Base-by-base conservation (phyloP, 202 grass and related monocot species). In the Schoenoplectus triqueter region DNA sequence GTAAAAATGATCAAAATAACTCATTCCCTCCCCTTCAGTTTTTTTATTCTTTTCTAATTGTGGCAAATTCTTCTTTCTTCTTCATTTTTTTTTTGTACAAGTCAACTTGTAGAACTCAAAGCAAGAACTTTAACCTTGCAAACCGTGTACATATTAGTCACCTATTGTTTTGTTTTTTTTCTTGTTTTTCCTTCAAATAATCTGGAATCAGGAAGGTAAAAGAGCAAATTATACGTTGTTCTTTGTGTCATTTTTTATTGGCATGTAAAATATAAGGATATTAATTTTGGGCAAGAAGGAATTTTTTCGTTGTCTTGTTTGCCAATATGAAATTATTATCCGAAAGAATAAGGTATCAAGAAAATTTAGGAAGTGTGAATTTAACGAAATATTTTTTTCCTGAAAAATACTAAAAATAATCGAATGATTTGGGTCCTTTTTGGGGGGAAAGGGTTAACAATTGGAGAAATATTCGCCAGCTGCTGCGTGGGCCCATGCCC, bases 391-490 rank as follows among this genome's bases (percentile, higher is more conserved):
- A 39, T 14, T 77, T 0, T 52, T 76, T 10, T 31, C 6, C 9
- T 39, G 6, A 75, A 44, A 49, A 72, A 9, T 17, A 18, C 13
- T 71, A 71, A 18, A 21, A 52, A 52, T 11, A 46, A 7, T 11
- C 15, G 41, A 69, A 46, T 46, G 7, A 3, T 47, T 47, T 47
- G 57, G 15, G 14, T 2, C 15, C 5, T n/a, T 31, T 14, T 21
- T 22, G 1, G 9, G n/a, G 7, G 7, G 1, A 56, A 8, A 54
- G 6, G 14, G 1, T 15, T 6, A 77, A 40, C 4, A 77, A 59
- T 42, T 39, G 17, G 21, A 59, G 22, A 78, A 60, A 78, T 78
- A 78, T 78, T 59, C 52, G 51, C 73, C 52, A 78, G 52, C 74
- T 59, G 22, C 5, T n/a, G 13, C 3, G 49, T 77, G 73, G 73